Evolutionary conservation across 768 basidiomycete species (phyloP).

Genomic region (Lactarius akahatsu): DNA sequence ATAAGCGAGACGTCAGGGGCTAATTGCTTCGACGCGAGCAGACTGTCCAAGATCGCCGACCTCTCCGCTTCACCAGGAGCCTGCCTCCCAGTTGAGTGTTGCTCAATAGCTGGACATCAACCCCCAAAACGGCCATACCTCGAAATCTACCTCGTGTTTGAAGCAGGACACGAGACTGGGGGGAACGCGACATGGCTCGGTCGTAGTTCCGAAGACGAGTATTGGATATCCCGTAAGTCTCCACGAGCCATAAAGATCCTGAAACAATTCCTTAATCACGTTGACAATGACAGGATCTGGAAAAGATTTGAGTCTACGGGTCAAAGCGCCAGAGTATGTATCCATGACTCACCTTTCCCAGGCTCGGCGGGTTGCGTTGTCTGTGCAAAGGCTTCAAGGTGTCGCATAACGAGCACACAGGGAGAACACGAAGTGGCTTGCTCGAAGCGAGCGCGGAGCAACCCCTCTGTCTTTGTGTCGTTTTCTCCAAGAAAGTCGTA

Average conservation of each 20-base stretch:
- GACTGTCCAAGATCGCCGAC: slow-evolving; percentile 51
- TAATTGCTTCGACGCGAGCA: slow-evolving; percentile 44
- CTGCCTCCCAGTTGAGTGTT: slow-evolving; percentile 40
- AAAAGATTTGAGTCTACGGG: neutral
- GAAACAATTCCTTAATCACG: slow-evolving; percentile 62
- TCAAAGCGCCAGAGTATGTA: neutral
- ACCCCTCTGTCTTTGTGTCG: slow-evolving; percentile 70
- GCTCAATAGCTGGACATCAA: neutral
- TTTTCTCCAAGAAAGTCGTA: slow-evolving; percentile 81
- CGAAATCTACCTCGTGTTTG: slow-evolving; percentile 79
- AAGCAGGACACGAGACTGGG: slow-evolving; percentile 64
- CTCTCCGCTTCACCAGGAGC: slow-evolving; percentile 80
- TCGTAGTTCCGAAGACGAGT: slow-evolving; percentile 71
- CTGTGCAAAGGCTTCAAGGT: slow-evolving; percentile 76
- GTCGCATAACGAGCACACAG: slow-evolving; percentile 76
- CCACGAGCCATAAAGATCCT: slow-evolving; percentile 55
- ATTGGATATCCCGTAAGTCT: slow-evolving; percentile 66
- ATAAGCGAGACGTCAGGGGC: slow-evolving; percentile 79
- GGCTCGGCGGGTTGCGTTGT: slow-evolving; percentile 62
- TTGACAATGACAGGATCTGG: slow-evolving; percentile 60
- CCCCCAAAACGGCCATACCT: slow-evolving; percentile 46
- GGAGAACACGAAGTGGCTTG: slow-evolving; percentile 78
- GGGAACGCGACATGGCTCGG: slow-evolving; percentile 64
- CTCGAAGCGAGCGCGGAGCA: slow-evolving; percentile 69
- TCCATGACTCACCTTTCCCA: slow-evolving; percentile 54